Conservation (phyloP, 1,284 basidiomycete genomes). For the Pascua guehoae region DNA sequence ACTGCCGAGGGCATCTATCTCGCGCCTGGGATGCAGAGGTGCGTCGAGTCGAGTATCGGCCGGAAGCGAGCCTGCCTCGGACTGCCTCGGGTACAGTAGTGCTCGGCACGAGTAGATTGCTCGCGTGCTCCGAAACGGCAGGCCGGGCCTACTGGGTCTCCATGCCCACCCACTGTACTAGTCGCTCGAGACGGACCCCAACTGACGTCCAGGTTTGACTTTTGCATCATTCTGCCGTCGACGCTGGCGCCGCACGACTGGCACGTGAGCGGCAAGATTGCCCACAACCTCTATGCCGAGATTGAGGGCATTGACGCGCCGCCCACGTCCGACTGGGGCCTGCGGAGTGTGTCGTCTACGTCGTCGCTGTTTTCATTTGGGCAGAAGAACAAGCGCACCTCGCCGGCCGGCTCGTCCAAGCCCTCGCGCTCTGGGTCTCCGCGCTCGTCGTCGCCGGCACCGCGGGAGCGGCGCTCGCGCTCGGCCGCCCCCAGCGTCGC, state of each 20-base stretch:
- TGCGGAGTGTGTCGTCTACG: background rate
- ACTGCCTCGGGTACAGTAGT: too few relatives aligned
- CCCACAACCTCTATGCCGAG: conserved; percentile 27
- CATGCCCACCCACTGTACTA: too few relatives aligned
- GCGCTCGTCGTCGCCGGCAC: background rate
- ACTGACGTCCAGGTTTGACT: conserved; percentile 8
- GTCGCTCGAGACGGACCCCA: background rate
- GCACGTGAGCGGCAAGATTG: conserved; percentile 26
- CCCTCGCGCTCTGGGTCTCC: conserved; percentile 1
- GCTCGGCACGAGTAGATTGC: too few relatives aligned
- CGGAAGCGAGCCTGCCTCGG: too few relatives aligned
- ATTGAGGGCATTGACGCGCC: conserved; percentile 23
- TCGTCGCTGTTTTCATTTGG: conserved; percentile 9
- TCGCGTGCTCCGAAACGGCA: too few relatives aligned
- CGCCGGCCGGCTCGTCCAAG: background rate
- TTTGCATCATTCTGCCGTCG: conserved; percentile 25
- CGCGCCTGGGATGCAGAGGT: conserved; percentile 24
- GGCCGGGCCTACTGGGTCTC: too few relatives aligned
- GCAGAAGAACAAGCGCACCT: conserved; percentile 3
- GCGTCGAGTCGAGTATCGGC: background rate
- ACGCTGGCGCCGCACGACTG: conserved; percentile 31
- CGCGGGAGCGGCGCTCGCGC: background rate
- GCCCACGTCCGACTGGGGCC: background rate
- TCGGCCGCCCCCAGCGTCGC: background rate
- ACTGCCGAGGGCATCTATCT: conserved; percentile 24